phyloP scores from a whole-genome alignment of 2,329 filamentous ascomycete genomes.

The Ophiostoma triangulosporum region DNA sequence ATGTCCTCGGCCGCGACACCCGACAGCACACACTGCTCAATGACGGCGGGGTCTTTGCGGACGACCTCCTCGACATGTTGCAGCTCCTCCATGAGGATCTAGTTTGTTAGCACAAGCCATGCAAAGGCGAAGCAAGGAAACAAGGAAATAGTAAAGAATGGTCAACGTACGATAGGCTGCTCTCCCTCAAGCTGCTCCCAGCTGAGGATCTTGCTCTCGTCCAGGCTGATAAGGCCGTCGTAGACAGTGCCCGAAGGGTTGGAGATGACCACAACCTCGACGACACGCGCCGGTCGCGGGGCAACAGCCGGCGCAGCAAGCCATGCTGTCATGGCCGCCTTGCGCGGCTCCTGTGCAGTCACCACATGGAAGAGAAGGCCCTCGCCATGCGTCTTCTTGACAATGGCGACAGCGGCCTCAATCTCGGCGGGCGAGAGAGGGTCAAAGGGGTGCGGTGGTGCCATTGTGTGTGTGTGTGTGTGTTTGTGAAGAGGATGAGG shows the following conservation, averaged over 20 bases:
- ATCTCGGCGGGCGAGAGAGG: slow-evolving; percentile 64
- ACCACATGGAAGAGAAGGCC: slow-evolving; percentile 77
- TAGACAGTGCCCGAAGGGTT: slow-evolving; percentile 60
- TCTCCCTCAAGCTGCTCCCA: slow-evolving; percentile 67
- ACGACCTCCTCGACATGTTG: slow-evolving; percentile 64
- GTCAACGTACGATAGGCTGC: slow-evolving; percentile 62
- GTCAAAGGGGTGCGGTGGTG: slow-evolving; percentile 54
- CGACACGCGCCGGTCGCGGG: slow-evolving; percentile 54
- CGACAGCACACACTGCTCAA: slow-evolving; percentile 75
- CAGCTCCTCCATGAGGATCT: slow-evolving; percentile 87
- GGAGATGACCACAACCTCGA: slow-evolving; percentile 73
- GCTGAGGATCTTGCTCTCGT: slow-evolving; percentile 48
- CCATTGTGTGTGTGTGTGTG: slow-evolving; percentile 10
- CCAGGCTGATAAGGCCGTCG: slow-evolving; percentile 68
- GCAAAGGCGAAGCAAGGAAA: too few species aligned
- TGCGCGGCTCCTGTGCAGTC: slow-evolving; percentile 71
- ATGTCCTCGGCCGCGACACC: slow-evolving; percentile 74
- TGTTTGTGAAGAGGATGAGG: background rate
- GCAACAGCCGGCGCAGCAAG: slow-evolving; percentile 48
- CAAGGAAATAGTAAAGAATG: too few species aligned
- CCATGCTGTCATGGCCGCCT: slow-evolving; percentile 73
- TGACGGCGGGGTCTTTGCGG: slow-evolving; percentile 69
- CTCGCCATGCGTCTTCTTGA: slow-evolving; percentile 55
- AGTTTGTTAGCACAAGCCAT: background rate
- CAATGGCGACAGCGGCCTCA: slow-evolving; percentile 50